Evolutionary conservation across 495 filamentous ascomycete genomes (phyloP), one percentile per base, ranked within the genome.

Genomic region (Aspergillus wentii): DNA sequence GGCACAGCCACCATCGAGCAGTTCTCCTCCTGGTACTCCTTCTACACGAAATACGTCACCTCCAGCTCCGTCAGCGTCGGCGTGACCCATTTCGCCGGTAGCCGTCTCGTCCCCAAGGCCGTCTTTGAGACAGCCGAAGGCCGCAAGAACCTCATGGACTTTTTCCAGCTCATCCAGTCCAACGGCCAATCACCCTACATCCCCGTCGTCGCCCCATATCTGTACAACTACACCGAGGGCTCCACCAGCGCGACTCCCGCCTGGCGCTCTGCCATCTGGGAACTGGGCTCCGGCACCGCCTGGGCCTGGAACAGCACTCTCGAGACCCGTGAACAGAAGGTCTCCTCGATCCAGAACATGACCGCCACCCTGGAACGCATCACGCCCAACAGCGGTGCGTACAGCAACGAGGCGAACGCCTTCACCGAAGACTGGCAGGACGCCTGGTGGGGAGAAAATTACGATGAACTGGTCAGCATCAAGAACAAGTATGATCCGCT

Each of bases 381-480:
- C 17, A 70, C 69, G 9, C 62, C 59, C 14, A 51, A 58, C 30
- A 61, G 63, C 34, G 70, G 69, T 4, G 51, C 65, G 4, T 74
- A 74, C 41, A 41, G 57, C 23, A 75, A 74, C 36, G 68, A 76
- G 51, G 70, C 58, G 0, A 66, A 72, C 33, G 41, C 54, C 3
- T 66, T 66, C 32, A 71, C 70, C 19, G 40, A 51, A 27, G 54
- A 64, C 10, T 76, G 66, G 60, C 54, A 62, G 33, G 38, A 64
- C 27, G 61, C 65, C 5, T 78, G 67, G 47, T 77, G 65, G 57
- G 74, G 74, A 1, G 50, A 59, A 9, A 74, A 76, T 32, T 69
- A 72, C 30, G 46, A 35, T 10, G 43, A 25, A 8, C 43, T 77
- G 19, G 40, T 61, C 14, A 30, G 29, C 2, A 43, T 75, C 11